A percentile compares a stretch with the other conserved stretches of the same genome.
Conservation (phyloP, 176 grass and related monocot genomes). For the Avena atlantica region DNA sequence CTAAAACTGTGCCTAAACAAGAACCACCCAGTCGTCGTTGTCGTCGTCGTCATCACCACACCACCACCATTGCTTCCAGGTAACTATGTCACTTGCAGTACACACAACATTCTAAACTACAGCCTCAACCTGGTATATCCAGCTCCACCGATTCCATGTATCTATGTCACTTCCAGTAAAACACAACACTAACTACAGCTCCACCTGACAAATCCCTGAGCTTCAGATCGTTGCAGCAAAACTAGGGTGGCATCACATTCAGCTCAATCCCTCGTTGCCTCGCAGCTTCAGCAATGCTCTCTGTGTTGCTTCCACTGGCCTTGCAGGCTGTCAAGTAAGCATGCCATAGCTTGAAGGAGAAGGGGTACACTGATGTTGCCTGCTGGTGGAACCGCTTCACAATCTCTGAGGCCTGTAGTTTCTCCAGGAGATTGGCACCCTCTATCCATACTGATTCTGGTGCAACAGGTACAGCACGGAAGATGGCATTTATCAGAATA, state of each 20-base stretch:
- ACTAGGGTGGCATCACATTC: slow-evolving; percentile 43
- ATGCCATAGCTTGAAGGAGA: slow-evolving; percentile 83
- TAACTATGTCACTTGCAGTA: slow-evolving; percentile 48
- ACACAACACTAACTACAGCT: slow-evolving; percentile 50
- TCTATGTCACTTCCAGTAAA: slow-evolving; percentile 43
- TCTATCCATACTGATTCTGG: slow-evolving; percentile 87
- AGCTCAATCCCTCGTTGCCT: slow-evolving; percentile 78
- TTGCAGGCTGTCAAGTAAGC: slow-evolving; percentile 60
- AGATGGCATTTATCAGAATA: slow-evolving; percentile 78
- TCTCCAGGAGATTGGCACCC: slow-evolving; percentile 65
- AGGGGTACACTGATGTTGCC: slow-evolving; percentile 88
- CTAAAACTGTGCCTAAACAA: slow-evolving; percentile 50
- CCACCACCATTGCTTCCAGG: neutral
- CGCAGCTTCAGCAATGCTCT: slow-evolving; percentile 69
- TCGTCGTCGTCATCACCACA: neutral
- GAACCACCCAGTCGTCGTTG: neutral
- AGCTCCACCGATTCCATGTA: neutral
- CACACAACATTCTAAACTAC: slow-evolving; percentile 46
- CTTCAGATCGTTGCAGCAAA: slow-evolving; percentile 27
- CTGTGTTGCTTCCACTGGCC: slow-evolving; percentile 44
- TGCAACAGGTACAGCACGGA: slow-evolving; percentile 70
- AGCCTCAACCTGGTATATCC: slow-evolving; percentile 21
- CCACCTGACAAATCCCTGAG: neutral
- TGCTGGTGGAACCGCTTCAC: slow-evolving; percentile 82
- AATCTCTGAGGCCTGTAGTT: slow-evolving; percentile 53